These are phyloP conservation scores for Pseudogymnoascus sp. DNA, from an alignment of 2,329 filamentous ascomycete genomes.

Conservation along the genomic window DNA sequence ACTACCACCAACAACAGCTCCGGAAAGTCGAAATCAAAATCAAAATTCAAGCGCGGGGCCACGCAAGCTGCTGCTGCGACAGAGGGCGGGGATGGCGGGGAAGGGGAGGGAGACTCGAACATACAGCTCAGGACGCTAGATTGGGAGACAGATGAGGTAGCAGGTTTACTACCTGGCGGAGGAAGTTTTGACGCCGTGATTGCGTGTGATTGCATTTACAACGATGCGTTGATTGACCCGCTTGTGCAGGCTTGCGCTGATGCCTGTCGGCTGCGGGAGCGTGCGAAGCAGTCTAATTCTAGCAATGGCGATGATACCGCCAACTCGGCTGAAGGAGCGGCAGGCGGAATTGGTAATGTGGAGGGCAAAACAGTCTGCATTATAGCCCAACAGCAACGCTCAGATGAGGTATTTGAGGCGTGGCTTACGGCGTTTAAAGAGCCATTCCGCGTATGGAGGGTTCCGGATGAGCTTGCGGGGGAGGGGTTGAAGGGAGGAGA, in stretches of 20 bases:
- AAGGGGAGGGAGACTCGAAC: constrained; percentile 24
- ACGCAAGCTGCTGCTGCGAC: not conserved
- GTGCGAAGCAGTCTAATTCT: too few species aligned
- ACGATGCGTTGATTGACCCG: constrained; percentile 74
- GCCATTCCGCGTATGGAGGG: constrained; percentile 67
- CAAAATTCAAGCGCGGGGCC: constrained; percentile 20
- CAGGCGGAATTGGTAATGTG: not conserved
- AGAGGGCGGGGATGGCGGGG: not conserved
- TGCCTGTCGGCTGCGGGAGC: constrained; percentile 53
- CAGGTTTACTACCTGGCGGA: constrained; percentile 28
- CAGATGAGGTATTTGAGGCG: constrained; percentile 73
- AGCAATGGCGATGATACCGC: not conserved
- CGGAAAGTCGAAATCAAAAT: not conserved
- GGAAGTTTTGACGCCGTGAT: constrained; percentile 63
- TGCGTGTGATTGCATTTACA: constrained; percentile 93
- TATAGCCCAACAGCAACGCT: constrained; percentile 81
- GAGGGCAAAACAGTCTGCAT: constrained; percentile 60
- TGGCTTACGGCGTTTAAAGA: constrained; percentile 66
- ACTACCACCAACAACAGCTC: constrained; percentile 9
- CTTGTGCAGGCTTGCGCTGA: constrained; percentile 77
- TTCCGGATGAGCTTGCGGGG: constrained; percentile 58
- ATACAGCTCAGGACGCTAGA: constrained; percentile 61
- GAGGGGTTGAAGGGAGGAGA: constrained; percentile 51
- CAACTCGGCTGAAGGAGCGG: too few species aligned
- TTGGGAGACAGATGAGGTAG: constrained; percentile 67